phyloP scores from a whole-genome alignment of 345 rosid genomes.

The Populus tremula region DNA sequence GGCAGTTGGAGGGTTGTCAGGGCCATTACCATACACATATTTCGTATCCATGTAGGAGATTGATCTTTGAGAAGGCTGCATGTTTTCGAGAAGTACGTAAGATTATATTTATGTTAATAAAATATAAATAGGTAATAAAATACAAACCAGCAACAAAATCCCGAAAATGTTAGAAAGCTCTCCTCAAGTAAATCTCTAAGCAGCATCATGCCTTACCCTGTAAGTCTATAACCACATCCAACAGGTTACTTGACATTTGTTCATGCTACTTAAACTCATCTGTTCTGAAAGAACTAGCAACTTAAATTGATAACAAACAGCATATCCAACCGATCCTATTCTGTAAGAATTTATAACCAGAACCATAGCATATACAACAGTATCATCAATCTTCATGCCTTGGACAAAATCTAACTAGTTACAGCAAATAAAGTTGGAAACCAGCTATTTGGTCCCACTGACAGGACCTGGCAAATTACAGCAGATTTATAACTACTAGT shows the following conservation, averaged over 20 bases:
- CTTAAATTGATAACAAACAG: background rate
- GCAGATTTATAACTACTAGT: too few species aligned
- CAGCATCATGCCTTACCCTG: background rate
- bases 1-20: constrained; percentile 27
- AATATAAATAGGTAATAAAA: background rate
- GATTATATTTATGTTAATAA: too few species aligned
- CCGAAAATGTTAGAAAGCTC: background rate
- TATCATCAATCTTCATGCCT: too few species aligned
- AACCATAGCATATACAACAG: too few species aligned
- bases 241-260: background rate
- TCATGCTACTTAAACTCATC: background rate
- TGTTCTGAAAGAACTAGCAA: background rate
- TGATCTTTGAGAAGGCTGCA: background rate
- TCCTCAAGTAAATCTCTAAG: background rate
- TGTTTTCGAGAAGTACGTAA: background rate
- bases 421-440: too few species aligned
- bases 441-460: too few species aligned
- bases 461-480: too few species aligned
- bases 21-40: constrained; percentile 23
- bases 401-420: too few species aligned
- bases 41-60: constrained; percentile 27
- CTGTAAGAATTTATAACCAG: too few species aligned
- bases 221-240: background rate
- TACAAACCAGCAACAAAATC: background rate
- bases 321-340: background rate